phyloP scores from a whole-genome alignment of 148 eudicot species.

The Vaccinium corymbosum region DNA sequence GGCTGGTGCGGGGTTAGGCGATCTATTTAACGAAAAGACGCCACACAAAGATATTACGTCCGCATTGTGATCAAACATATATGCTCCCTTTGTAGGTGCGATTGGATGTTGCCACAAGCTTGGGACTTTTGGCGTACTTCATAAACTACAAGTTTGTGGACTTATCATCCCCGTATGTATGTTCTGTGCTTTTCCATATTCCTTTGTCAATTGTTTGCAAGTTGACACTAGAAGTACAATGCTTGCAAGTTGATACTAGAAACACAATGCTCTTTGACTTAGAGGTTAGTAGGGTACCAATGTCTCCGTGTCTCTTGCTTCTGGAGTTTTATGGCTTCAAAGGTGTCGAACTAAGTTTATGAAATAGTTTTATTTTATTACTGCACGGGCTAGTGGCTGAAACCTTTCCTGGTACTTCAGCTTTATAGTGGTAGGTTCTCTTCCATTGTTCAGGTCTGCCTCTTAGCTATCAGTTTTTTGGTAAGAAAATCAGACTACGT shows the following conservation, averaged over 20 bases:
- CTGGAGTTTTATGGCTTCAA: constrained; percentile 1
- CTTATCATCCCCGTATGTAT: constrained; percentile 78
- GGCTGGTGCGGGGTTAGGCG: background rate
- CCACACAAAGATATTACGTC: background rate
- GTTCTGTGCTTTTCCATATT: constrained; percentile 17
- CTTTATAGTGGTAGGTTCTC: background rate
- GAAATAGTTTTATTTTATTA: background rate
- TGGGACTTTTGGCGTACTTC: constrained; percentile 84
- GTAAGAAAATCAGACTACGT: background rate
- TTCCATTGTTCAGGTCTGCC: background rate
- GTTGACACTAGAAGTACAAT: background rate
- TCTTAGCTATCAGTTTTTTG: background rate
- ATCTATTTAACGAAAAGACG: background rate
- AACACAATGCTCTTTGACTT: background rate
- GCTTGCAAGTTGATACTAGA: background rate
- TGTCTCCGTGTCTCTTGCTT: background rate
- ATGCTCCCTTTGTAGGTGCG: constrained; percentile 64
- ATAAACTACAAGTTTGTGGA: constrained; percentile 90
- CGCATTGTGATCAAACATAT: constrained; percentile 7
- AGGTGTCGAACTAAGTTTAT: background rate
- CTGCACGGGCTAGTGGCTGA: background rate
- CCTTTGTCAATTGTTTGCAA: background rate
- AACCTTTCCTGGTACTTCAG: background rate
- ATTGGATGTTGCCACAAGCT: constrained; percentile 70
- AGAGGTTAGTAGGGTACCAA: background rate